Conservation (phyloP, 1,284 basidiomycete species). For the Xerocomus minutiporus region DNA sequence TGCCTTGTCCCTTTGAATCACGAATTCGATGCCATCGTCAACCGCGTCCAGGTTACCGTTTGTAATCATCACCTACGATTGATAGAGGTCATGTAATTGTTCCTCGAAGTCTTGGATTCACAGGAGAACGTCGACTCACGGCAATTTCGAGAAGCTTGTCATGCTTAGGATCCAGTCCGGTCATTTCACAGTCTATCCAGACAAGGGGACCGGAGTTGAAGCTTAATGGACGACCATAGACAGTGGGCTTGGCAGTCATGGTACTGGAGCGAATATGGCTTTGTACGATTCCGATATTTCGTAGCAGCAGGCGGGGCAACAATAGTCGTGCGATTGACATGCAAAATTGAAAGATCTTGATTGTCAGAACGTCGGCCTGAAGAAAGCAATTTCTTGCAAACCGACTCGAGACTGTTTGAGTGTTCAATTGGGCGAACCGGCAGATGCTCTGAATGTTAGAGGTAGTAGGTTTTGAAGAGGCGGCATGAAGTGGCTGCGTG, state of each 20-base stretch:
- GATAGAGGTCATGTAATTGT: not conserved
- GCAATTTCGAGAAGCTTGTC: constrained; percentile 79
- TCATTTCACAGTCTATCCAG: constrained; percentile 92
- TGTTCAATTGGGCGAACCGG: no score
- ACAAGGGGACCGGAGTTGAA: constrained; percentile 67
- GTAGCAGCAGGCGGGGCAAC: not conserved
- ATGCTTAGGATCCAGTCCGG: constrained; percentile 55
- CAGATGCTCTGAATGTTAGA: not conserved
- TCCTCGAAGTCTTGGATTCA: no score
- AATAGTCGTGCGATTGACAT: constrained; percentile 6
- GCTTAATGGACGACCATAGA: constrained; percentile 32
- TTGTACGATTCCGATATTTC: not conserved
- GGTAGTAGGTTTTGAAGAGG: no score
- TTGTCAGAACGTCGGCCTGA: not conserved
- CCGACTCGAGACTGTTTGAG: not conserved
- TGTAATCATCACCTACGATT: constrained; percentile 68
- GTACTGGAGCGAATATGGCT: not conserved
- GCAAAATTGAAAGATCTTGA: not conserved
- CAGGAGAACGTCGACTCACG: constrained; percentile 32
- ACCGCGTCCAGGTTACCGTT: constrained; percentile 72
- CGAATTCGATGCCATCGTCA: constrained; percentile 70
- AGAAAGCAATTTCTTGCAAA: not conserved
- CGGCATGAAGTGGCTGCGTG: no score
- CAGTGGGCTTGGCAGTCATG: constrained; percentile 9
- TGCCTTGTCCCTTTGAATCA: constrained; percentile 62